Base-by-base conservation (phyloP, 192 early-diverging fungal species). In the Irineochytrium annulatum region DNA sequence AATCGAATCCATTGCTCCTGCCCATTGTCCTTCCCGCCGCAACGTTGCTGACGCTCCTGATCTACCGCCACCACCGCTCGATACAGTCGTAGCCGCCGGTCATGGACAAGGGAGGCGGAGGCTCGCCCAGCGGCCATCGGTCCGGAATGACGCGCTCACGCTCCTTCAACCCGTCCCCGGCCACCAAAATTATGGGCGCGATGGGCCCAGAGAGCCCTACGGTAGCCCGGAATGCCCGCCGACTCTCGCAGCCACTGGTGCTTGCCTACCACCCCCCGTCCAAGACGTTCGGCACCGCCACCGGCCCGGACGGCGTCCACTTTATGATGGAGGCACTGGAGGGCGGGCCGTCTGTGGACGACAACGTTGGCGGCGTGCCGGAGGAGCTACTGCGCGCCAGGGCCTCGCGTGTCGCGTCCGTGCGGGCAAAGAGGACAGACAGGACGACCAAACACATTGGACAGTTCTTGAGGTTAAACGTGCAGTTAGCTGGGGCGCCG, bases 401-500 rank as follows among this genome's bases (percentile, higher is more conserved):
- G 11, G 37, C 37, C 11, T 8, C 37, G 11, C 37, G 37, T 13
- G 24, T 49, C 6, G 46, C 13, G 13, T 6, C 17, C 5, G 46
- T 49, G 6, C 8, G 46, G 13, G 46, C 13, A 24, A 8, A 24
- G 5, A 14, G 46, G 11, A 22, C 46, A 49, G 26, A 49, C 17
- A 49, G 46, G 22, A 49, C 8, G 28, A 46, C 53, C 29, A 68
- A 62, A 13, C 79, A 79, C 52, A 69, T 80, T 58, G 68, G 63
- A 34, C 59, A 67, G 46, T 82, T 79, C 19, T 51, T 79, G 24
- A 74, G 77, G 28, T 64, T 86, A 32, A 37, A 57, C 14, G 75
- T 73, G 2, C 19, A 57, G 2, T 43, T 62, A 0, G 33, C 67
- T 13, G 26, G 6, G 6, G 46, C 17, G 6, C 22, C 26, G 11